Evolutionary conservation across 1,284 basidiomycete species (phyloP), one percentile per base, ranked within the genome.

Genomic region (Bothia castanella): DNA sequence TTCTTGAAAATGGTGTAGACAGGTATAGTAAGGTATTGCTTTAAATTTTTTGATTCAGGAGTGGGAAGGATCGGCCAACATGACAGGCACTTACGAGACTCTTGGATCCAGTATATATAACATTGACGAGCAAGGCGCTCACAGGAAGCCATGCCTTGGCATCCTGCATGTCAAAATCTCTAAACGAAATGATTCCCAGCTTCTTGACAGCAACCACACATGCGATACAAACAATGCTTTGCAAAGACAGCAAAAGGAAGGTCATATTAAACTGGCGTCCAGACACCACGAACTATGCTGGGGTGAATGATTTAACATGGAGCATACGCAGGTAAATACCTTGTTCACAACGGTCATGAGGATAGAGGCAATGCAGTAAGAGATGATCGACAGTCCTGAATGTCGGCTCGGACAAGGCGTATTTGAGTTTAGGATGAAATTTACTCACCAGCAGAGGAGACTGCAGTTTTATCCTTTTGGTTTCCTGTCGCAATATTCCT

Each of bases 1-100:
- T 99, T 99, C 74, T 99, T 99, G 83, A 99, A 99, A 60, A 99
- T 99, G 4, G 97, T 95, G 71, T 94, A 95, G 25, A 96, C 85
- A 0, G 93, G 93, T 68, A 97, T 96, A 55, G 83, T 88, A 43
- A 97, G 76, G 71, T 84, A 92, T 91, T 96, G 94, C 91, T 96
- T 61, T 8, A 19, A 21, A n/a, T n/a, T n/a, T 23, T 3, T 17
- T 3, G 10, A n/a, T 31, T 56, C 38, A 54, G 49, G 9, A 31
- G 38, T 14, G 11, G 23, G 34, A 35, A 20, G 23, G 34, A 35
- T n/a, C 8, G 5, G 39, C n/a, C 20, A 29, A 19, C 14, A 9
- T 25, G 35, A 8, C 19, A 30, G 36, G 16, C 12, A 75, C 87
- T 70, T 60, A 94, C 94, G 67, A 99, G 76, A 64, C 92, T 94